A percentile compares a stretch with the other conserved stretches of the same genome.
Conservation (phyloP, 768 basidiomycete genomes). For the Russula sp. region DNA sequence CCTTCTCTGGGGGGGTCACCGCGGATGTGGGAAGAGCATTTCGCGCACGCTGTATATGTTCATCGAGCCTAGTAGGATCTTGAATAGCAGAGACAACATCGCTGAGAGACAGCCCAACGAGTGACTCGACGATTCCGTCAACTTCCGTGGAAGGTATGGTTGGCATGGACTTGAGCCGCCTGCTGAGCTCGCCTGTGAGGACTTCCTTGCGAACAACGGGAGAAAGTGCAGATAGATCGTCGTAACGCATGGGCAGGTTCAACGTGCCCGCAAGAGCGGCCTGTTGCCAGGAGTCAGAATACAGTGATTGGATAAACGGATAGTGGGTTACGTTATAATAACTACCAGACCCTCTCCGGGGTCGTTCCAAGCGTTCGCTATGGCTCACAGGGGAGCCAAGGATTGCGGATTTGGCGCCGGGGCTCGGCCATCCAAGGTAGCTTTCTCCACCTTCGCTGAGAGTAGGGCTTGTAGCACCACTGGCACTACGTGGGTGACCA, state of each 20-base stretch:
- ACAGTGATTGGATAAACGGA: slow-evolving; percentile 1
- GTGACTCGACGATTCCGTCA: slow-evolving; percentile 64
- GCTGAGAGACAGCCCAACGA: slow-evolving; percentile 66
- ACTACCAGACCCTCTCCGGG: slow-evolving; percentile 76
- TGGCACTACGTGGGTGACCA: slow-evolving; percentile 74
- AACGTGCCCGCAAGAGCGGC: slow-evolving; percentile 79
- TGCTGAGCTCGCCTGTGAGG: slow-evolving; percentile 75
- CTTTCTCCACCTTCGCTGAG: slow-evolving; percentile 79
- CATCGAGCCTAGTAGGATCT: slow-evolving; percentile 60
- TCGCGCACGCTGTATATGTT: slow-evolving; percentile 51
- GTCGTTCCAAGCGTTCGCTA: slow-evolving; percentile 59
- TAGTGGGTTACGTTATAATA: slow-evolving; percentile 69
- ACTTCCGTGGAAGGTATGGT: slow-evolving; percentile 55
- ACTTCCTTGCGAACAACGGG: slow-evolving; percentile 88
- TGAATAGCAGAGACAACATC: slow-evolving; percentile 78
- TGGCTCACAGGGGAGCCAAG: slow-evolving; percentile 57
- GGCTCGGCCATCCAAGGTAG: slow-evolving; percentile 71
- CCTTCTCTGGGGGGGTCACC: slow-evolving; percentile 48
- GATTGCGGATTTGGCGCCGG: slow-evolving; percentile 51
- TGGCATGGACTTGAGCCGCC: slow-evolving; percentile 62
- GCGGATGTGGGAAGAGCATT: slow-evolving; percentile 34
- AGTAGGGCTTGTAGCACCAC: slow-evolving; percentile 83
- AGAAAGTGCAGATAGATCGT: slow-evolving; percentile 75
- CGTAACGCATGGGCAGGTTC: slow-evolving; percentile 82
- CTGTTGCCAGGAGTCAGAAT: slow-evolving; percentile 39